Evolutionary conservation across 768 basidiomycete genomes (phyloP).

Genomic region (Amanita muscaria): DNA sequence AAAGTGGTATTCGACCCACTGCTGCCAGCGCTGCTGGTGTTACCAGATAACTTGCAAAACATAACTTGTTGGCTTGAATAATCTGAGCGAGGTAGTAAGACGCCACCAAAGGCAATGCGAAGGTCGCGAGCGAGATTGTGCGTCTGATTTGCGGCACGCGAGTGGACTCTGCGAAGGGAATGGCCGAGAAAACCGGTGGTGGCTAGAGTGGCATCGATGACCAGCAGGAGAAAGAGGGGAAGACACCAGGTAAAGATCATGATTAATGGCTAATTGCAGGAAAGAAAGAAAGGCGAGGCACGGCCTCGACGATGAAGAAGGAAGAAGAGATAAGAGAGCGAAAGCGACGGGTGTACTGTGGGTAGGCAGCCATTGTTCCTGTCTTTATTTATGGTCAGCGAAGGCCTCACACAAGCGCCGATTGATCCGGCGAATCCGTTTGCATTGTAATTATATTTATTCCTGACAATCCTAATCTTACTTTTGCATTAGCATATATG

Average conservation of each 20-base stretch:
- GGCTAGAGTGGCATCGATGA: slow-evolving; percentile 20
- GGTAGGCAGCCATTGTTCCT: background rate
- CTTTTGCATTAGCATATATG: too few species aligned
- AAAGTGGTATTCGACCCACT: slow-evolving; percentile 16
- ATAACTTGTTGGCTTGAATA: slow-evolving; percentile 22
- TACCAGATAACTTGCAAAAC: slow-evolving; percentile 33
- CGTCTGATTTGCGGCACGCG: slow-evolving; percentile 48
- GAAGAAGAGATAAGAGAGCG: slow-evolving; percentile 12
- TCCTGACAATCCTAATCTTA: too few species aligned
- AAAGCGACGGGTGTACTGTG: too few species aligned
- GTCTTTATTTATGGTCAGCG: slow-evolving; percentile 3
- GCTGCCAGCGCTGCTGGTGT: slow-evolving; percentile 18
- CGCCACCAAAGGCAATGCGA: slow-evolving; percentile 50
- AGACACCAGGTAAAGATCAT: slow-evolving; percentile 23
- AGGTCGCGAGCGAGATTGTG: slow-evolving; percentile 59
- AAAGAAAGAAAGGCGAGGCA: slow-evolving; percentile 1
- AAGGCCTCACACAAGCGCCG: too few species aligned
- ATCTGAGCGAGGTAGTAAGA: slow-evolving; percentile 37
- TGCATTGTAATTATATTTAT: slow-evolving; percentile 3
- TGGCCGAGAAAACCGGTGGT: slow-evolving; percentile 29
- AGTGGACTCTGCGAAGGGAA: slow-evolving; percentile 40
- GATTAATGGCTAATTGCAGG: slow-evolving; percentile 9
- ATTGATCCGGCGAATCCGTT: too few species aligned
- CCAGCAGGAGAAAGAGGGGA: slow-evolving; percentile 28
- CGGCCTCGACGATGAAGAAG: slow-evolving; percentile 5